Conservation (phyloP, 768 basidiomycete species). For the Chalciporus chontae region DNA sequence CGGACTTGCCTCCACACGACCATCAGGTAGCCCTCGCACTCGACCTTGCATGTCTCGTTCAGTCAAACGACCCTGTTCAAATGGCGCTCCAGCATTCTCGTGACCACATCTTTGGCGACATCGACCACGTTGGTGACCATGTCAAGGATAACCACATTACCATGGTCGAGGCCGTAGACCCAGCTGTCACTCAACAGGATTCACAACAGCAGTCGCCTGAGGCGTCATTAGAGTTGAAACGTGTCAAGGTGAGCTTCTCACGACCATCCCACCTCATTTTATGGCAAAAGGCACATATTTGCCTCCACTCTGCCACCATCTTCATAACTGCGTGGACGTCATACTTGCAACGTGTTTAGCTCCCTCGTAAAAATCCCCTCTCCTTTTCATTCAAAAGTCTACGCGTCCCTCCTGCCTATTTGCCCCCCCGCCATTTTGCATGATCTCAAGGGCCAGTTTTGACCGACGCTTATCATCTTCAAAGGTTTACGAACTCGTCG, state of each 20-base stretch:
- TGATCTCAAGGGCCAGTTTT: slow-evolving; percentile 29
- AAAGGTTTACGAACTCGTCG: slow-evolving; percentile 93
- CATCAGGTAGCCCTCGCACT: slow-evolving; percentile 31
- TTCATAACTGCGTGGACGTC: slow-evolving; percentile 18
- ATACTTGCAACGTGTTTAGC: slow-evolving; percentile 25
- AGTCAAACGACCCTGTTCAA: slow-evolving; percentile 25
- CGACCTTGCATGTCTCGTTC: slow-evolving; percentile 27
- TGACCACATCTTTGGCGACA: slow-evolving; percentile 32
- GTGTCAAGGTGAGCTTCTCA: slow-evolving; percentile 66
- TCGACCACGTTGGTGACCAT: slow-evolving; percentile 33
- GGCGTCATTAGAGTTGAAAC: slow-evolving; percentile 72
- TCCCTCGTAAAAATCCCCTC: slow-evolving; percentile 5
- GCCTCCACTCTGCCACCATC: slow-evolving; percentile 19
- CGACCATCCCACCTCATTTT: slow-evolving; percentile 16
- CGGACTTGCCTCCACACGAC: slow-evolving; percentile 26
- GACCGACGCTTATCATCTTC: slow-evolving; percentile 26
- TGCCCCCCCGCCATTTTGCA: slow-evolving; percentile 21
- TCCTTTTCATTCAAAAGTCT: slow-evolving; percentile 16
- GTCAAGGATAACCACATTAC: slow-evolving; percentile 31
- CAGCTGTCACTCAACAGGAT: slow-evolving; percentile 47
- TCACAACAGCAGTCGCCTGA: slow-evolving; percentile 60
- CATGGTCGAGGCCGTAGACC: slow-evolving; percentile 36
- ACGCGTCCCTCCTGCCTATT: slow-evolving; percentile 18
- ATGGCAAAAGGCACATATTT: slow-evolving; percentile 12
- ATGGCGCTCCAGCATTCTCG: slow-evolving; percentile 29